phyloP scores from a whole-genome alignment of 176 grass and related monocot genomes.

The Chrysopogon serrulatus region DNA sequence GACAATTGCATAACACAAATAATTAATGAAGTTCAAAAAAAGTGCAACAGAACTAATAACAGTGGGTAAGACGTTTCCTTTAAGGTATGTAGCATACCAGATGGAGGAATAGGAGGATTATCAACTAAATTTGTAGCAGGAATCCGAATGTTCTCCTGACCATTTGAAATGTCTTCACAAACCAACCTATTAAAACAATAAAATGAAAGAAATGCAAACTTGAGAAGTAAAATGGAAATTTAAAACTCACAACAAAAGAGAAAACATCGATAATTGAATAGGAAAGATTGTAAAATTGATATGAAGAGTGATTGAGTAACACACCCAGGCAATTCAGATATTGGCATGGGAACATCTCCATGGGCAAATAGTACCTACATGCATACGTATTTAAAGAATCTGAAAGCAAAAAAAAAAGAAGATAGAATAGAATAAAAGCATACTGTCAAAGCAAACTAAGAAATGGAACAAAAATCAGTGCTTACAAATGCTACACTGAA shows the following conservation, averaged over 20 bases:
- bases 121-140: conserved; percentile 77
- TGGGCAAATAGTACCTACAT: conserved; percentile 51
- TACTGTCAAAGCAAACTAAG: not conserved
- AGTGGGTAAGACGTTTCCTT: not conserved
- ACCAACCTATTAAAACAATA: conserved; percentile 42
- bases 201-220: not conserved
- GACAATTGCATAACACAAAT: not conserved
- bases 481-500: not conserved
- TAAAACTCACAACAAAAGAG: not conserved
- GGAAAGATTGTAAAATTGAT: conserved; percentile 5
- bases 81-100: conserved; percentile 31
- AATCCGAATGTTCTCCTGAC: conserved; percentile 56
- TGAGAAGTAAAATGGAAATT: not conserved
- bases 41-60: not conserved
- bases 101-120: conserved; percentile 54
- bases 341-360: conserved; percentile 41
- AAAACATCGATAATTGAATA: not conserved
- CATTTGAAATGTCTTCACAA: conserved; percentile 52
- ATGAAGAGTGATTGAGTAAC: conserved; percentile 7
- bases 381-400: not conserved
- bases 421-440: conserved; percentile 1
- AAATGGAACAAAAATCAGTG: not conserved
- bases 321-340: conserved; percentile 63
- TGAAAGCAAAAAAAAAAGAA: not conserved
- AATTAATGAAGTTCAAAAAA: conserved; percentile 13